Evolutionary conservation across 345 rosid species (phyloP).

Genomic region (Populus nigra): DNA sequence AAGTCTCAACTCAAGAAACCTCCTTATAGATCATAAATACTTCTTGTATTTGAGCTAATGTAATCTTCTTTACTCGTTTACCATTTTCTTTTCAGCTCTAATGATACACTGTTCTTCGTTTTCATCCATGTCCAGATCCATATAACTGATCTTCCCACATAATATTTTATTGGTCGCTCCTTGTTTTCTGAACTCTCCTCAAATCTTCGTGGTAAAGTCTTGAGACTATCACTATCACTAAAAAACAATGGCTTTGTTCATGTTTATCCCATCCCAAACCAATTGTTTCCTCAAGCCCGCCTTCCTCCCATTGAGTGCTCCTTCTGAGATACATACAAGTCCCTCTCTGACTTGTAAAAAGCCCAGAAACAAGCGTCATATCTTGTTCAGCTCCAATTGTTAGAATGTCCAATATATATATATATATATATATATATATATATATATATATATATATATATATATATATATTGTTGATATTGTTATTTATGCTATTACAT

Average conservation of each 20-base stretch:
- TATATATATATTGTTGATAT: no score
- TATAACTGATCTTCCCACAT: no score
- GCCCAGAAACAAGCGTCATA: conserved; percentile 18
- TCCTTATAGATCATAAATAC: background rate
- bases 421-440: no score
- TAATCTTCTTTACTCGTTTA: background rate
- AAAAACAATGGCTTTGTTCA: conserved; percentile 3
- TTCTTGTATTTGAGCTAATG: background rate
- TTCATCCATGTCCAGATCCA: background rate
- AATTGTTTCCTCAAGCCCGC: conserved; percentile 29
- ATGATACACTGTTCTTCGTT: background rate
- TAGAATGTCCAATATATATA: background rate
- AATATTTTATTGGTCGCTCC: no score
- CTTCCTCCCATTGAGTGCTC: conserved; percentile 33
- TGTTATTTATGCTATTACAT: no score
- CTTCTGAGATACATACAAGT: background rate
- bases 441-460: no score
- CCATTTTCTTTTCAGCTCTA: background rate
- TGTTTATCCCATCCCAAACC: conserved; percentile 32
- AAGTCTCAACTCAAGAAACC: background rate
- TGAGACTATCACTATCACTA: background rate
- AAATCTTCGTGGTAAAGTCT: conserved; percentile 5
- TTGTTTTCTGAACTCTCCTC: background rate
- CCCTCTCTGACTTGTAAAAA: conserved; percentile 21
- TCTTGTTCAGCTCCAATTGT: conserved; percentile 56